Percentiles rank a stretch among this genome's conserved stretches.
These are phyloP conservation scores for Fusarium sp. DNA, from an alignment of 2,329 filamentous ascomycete species.

Conservation along the genomic window DNA sequence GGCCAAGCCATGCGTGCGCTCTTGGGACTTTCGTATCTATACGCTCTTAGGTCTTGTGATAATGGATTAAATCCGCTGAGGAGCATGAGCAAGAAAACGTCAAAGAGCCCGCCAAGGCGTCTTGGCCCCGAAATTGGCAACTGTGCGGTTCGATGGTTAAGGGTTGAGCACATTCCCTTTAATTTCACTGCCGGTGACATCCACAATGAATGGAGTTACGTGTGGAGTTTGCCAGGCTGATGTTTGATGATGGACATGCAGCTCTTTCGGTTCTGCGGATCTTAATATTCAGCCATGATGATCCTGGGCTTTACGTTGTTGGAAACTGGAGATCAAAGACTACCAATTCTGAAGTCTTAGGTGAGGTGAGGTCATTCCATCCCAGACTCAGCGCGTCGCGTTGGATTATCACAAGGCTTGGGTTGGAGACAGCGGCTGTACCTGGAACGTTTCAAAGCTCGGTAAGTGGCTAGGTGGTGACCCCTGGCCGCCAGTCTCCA, in stretches of 20 bases:
- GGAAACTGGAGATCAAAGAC: background rate
- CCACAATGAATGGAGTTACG: background rate
- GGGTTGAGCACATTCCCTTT: slow-evolving; percentile 28
- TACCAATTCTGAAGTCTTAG: background rate
- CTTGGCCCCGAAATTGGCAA: slow-evolving; percentile 37
- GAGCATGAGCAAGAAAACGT: slow-evolving; percentile 6
- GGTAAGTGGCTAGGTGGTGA: slow-evolving; percentile 27
- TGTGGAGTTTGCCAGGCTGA: slow-evolving; percentile 1
- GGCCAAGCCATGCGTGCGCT: background rate
- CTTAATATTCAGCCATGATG: slow-evolving; percentile 19
- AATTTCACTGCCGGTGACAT: slow-evolving; percentile 23
- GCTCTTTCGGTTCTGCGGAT: slow-evolving; percentile 14
- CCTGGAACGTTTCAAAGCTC: slow-evolving; percentile 22
- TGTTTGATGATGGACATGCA: slow-evolving; percentile 22
- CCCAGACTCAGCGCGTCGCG: slow-evolving; percentile 4
- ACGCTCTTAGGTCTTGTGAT: slow-evolving; percentile 6
- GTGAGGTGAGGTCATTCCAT: slow-evolving; percentile 29
- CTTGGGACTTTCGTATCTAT: background rate
- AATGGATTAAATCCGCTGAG: background rate
- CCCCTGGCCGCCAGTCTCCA: no score
- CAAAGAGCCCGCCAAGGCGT: slow-evolving; percentile 27
- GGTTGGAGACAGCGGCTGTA: slow-evolving; percentile 17
- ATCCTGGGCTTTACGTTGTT: background rate
- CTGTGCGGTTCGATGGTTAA: background rate
- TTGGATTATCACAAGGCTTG: background rate